Base-by-base conservation (phyloP, 2,329 filamentous ascomycete genomes). In the Periconia sp. region DNA sequence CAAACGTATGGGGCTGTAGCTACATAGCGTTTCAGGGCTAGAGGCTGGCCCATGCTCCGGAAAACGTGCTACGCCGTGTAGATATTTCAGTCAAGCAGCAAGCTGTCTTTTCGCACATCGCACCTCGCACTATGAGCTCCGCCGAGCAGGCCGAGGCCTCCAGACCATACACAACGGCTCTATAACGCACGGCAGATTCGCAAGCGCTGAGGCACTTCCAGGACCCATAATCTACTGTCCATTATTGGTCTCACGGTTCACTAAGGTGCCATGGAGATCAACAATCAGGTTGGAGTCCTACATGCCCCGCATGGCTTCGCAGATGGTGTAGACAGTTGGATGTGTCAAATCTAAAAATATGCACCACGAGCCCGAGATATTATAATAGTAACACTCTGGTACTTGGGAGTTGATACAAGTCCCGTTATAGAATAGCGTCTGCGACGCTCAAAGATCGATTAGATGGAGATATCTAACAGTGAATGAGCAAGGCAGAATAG, bases 161-260 rank as follows among this genome's bases (percentile, higher is more conserved):
- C 33, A 31, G 31, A 31, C 49, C 40, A 40, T 48, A 18, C 17
- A 41, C 10, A 1, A 23, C 23, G 37, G 41, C 46, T 19, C 50
- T n/a, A 45, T 41, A 42, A 52, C 11, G 45, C 54, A 63, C 55
- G 60, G 56, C 58, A 55, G 52, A 61, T 15, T 56, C 50, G 41
- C 43, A 54, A 52, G 52, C 58, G 56, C 58, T 61, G 42, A 61
- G 60, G 58, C 58, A 61, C 53, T 53, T 52, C 49, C 46, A 35
- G 45, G 15, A 20, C 17, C 19, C 33, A 37, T 37, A 13, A 6
- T 37, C 33, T 37, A 5, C 15, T 11, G 6, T 14, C 14, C 33
- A 11, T 37, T n/a, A 37, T 37, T n/a, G 15, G 11, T 37, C 11
- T 13, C 5, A 5, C 33, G 15, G 33, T 37, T 37, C 3, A 37